Base-by-base conservation (phyloP, 1,139 yeast genomes). In the Candida freyschussii region DNA sequence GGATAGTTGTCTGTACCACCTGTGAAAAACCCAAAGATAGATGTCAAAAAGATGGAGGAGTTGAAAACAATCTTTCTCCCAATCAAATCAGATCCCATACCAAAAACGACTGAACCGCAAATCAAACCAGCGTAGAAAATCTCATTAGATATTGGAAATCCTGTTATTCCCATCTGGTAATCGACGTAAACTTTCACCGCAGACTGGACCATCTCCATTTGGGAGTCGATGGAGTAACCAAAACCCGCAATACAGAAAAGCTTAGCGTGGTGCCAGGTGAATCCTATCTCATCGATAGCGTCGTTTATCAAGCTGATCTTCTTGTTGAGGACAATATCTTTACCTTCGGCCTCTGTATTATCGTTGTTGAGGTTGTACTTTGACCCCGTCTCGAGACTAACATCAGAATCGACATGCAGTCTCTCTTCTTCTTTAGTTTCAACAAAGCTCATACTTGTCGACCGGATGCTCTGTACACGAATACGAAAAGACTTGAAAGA, bases 171-270 rank as follows among this genome's bases (percentile, higher is more conserved):
- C 56, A 69, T 58, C 61, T 73, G 58, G 58, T 57, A 53, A 53
- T 65, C 57, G 16, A 65, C 66, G 30, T 59, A 61, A 2, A 60
- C 55, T 21, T 57, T 62, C 13, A 69, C 72, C 2, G 72, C 59
- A 9, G 68, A 56, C 41, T 69, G 74, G 33, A 70, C 51, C 50
- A 63, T 60, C 24, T 65, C 67, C 44, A 77, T 59, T 50, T 75
- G 75, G 13, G 80, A 72, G 50, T 77, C 83, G 17, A 73, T 76
- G 6, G 78, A 71, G 47, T 77, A 77, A 12, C 84, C 84, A 67
- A 75, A 68, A 13, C 83, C 83, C 39, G 72, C 72, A 20, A 73
- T 52, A 45, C 52, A 61, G 47, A 71, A 63, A 26, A 68, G 53
- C 41, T 67, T 64, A 29, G 60, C 50, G 40, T 70, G 75, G 45